Evolutionary conservation across 192 early-diverging fungal species (phyloP), one percentile per base, ranked within the genome.

Genomic region (Podila horticola): DNA sequence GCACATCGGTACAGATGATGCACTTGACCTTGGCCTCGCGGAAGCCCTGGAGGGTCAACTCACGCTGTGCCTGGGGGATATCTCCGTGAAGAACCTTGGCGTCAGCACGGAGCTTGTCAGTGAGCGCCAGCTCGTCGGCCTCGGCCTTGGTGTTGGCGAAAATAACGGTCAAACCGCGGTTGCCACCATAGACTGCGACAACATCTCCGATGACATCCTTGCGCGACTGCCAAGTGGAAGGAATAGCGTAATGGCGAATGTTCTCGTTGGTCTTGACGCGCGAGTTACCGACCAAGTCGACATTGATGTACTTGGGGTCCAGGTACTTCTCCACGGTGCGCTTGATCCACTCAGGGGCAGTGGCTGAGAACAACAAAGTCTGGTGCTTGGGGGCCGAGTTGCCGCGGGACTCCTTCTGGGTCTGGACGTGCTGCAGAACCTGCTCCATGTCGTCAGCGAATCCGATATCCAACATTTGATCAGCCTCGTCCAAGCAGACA

Each of bases 141-240:
- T 92, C 95, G 65, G 89, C 90, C 83, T 98, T 98, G 55, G 95
- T 98, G 75, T 97, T 95, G 29, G 94, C 95, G 85, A 99, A 99
- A 75, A 99, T 95, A 62, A 99, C 96, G 1, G 93, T 93, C 71
- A 95, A 91, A 7, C 94, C 92, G 19, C 77, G 61, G 55, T 88
- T 86, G 19, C 90, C 88, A 63, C 94, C 97, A 83, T 99, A 96
- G 12, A 95, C 93, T 13, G 95, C 89, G 5, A 98, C 95, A 34
- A 99, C 94, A 84, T 99, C 97, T 29, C 94, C 96, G 58, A 99
- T 90, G 69, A 99, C 93, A 74, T 95, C 96, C 68, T 92, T 90
- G 59, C 96, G 91, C 58, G 94, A 93, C 75, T 95, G 93, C 91
- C 94, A 99, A 29, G 95, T 88, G 33, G 94, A 93, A 29, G 93